These are phyloP conservation scores for Melampsora larici-populina DNA, from an alignment of 1,284 basidiomycete genomes.

Conservation along the genomic window DNA sequence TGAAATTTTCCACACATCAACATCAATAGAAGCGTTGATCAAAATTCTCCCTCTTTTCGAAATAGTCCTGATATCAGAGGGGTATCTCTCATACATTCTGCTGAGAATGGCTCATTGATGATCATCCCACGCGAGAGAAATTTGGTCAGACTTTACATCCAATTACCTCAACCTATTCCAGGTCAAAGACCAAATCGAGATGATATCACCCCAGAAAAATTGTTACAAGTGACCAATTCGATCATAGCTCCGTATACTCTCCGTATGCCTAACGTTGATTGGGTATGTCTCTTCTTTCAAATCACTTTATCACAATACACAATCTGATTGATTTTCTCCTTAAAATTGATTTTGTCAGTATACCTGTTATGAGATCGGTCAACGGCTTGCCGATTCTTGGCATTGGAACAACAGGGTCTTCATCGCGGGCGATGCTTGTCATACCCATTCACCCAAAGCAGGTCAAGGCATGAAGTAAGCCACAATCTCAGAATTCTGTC, in stretches of 20 bases:
- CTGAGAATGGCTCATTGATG: constrained; percentile 64
- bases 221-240: constrained; percentile 65
- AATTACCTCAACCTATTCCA: constrained; percentile 59
- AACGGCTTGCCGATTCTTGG: constrained; percentile 69
- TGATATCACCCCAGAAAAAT: constrained; percentile 62
- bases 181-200: constrained; percentile 58
- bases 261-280: constrained; percentile 63
- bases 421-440: constrained; percentile 74
- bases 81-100: constrained; percentile 65
- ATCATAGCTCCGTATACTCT: constrained; percentile 69
- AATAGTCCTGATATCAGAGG: constrained; percentile 69
- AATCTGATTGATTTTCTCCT: constrained; percentile 44
- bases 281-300: constrained; percentile 65
- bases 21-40: no score
- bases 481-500: constrained; percentile 1
- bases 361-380: constrained; percentile 60
- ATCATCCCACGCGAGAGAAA: constrained; percentile 68
- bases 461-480: constrained; percentile 60
- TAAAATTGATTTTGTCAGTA: constrained; percentile 11
- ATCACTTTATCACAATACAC: neutral
- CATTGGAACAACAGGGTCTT: constrained; percentile 69
- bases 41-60: neutral
- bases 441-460: constrained; percentile 76
- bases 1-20: neutral
- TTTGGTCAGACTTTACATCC: constrained; percentile 70